Base-by-base conservation (phyloP, 768 basidiomycete species). In the Leccinum subgranulosum region DNA sequence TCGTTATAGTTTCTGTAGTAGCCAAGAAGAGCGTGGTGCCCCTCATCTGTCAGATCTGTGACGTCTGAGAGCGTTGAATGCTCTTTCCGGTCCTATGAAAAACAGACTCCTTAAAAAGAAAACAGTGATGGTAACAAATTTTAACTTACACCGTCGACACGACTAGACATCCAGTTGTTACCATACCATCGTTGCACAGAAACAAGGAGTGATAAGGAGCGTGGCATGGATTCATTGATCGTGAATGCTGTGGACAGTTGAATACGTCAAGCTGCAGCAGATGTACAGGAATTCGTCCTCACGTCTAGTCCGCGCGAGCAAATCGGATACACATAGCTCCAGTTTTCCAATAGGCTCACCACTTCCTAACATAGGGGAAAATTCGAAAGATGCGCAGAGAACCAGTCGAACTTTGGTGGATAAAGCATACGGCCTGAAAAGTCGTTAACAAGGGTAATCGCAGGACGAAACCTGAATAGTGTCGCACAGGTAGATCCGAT, bases 341-440 rank as follows among this genome's bases (percentile, higher is more conserved):
- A 7, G 17, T 2, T n/a, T 50, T 11, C 39, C 46, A 3, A 58
- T 49, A 12, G 31, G 8, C 25, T 58, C 53, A 9, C 57, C 56
- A 1, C n/a, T 31, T 31, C 56, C 56, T 3, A 57, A 15, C 51
- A 54, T 49, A 2, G 57, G 57, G 4, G 48, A 49, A 28, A 49
- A 45, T 25, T 58, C 53, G 17, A 55, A 58, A 2, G 57, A 55
- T 41, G 57, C 57, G 9, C 21, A 49, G 3, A 57, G 10, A 21
- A 33, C 31, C 14, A 57, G 4, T 3, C 12, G 33, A n/a, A 57
- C 27, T 11, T 28, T 47, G 5, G 21, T 19, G 10, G 53, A 43
- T 17, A 14, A 11, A 0, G 27, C 36, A 14, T 48, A 49, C 0
- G 57, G 53, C n/a, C 57, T 58, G 10, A 3, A 9, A 12, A 3